Evolutionary conservation across 1,284 basidiomycete genomes (phyloP), one percentile per base, ranked within the genome.

Genomic region (Nidula niveotomentosa): DNA sequence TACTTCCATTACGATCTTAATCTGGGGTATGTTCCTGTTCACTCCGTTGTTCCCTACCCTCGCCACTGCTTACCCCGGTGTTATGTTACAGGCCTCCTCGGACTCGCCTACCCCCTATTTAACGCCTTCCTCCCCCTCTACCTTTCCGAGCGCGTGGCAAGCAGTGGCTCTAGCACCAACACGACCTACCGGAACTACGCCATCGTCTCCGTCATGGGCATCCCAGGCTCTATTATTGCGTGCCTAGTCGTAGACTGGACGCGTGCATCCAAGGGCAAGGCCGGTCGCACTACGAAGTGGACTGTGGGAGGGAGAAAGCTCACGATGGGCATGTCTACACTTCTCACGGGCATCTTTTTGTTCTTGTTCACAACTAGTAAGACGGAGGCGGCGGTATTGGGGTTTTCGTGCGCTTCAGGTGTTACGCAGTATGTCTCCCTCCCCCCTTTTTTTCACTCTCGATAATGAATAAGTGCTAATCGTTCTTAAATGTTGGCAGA

Each of bases 91-190:
- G 76, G 77, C 30, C 64, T 80, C 33, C 79, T 87, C 53, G 84
- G 84, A 30, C 75, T 85, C 5, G 84, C 84, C 1, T 87, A 83
- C 63, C 85, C 85, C 0, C 70, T 87, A 1, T 85, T 80, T 67
- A 81, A 75, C 60, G 63, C 68, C 7, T 84, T 82, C 71, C 71
- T 84, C 18, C 76, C 79, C 3, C 66, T 79, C 0, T 85, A 86
- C 64, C 76, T 87, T 41, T 66, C 67, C 23, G 66, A 71, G 17
- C 74, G 74, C 44, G 69, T 76, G 52, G 58, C 74, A 2, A 68
- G 68, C 36, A 51, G 67, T 2, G 23, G 23, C 23, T 55, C 64
- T 0, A 68, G 65, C 37, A 64, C 76, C 1, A 57, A 67, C 57
- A 58, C 59, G 3, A 78, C 76, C 0, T 83, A 81, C 62, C 73